phyloP scores from a whole-genome alignment of 441 rosid species.

The Arabidopsis hybrid region DNA sequence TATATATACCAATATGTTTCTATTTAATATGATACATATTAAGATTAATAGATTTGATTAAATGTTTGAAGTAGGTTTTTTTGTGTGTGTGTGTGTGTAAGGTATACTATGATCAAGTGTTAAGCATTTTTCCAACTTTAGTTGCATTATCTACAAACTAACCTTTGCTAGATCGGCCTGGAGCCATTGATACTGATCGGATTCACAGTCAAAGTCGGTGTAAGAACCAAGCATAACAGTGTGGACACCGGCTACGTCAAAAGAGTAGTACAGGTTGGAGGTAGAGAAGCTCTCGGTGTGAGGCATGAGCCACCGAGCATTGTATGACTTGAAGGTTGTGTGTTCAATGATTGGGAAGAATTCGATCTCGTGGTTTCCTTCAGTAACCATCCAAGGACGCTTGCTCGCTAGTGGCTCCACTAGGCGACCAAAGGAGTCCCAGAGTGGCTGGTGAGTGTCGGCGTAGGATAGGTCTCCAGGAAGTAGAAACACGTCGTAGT shows the following conservation, averaged over 20 bases:
- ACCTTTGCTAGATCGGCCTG: constrained; percentile 55
- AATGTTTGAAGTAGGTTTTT: no score
- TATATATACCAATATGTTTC: no score
- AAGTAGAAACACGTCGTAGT: constrained; percentile 60
- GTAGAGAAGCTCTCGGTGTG: constrained; percentile 57
- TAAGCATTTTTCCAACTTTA: not conserved
- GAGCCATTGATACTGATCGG: constrained; percentile 73
- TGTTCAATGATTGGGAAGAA: constrained; percentile 53
- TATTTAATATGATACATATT: no score
- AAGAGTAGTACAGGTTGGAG: constrained; percentile 75
- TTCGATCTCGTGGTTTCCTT: constrained; percentile 81
- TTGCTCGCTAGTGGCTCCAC: constrained; percentile 77
- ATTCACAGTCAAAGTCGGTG: constrained; percentile 56
- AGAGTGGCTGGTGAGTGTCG: constrained; percentile 52
- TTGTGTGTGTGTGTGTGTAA: not conserved
- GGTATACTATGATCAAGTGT: not conserved
- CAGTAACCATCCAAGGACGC: constrained; percentile 86
- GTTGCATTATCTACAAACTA: constrained; percentile 23
- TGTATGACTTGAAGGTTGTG: constrained; percentile 63
- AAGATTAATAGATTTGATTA: no score
- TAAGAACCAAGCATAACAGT: constrained; percentile 79
- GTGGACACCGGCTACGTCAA: constrained; percentile 64
- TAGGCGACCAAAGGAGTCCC: constrained; percentile 78
- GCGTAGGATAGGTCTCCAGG: constrained; percentile 82
- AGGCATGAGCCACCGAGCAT: constrained; percentile 80